Evolutionary conservation across 306 rosid genomes (phyloP), one percentile per base, ranked within the genome.

Genomic region (Sicyos baderoa): DNA sequence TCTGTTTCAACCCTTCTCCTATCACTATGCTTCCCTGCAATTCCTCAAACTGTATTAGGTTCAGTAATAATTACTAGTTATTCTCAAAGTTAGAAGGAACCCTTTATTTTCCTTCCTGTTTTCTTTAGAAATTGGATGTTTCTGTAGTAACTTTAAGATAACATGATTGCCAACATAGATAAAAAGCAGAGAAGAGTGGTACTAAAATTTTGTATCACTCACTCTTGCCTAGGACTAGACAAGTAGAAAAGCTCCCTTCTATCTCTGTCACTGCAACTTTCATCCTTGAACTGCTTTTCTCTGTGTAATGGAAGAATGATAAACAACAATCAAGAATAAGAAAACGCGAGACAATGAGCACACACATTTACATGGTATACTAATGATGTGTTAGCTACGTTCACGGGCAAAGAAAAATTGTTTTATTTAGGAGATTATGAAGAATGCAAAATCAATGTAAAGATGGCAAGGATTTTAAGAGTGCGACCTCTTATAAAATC

Each of bases 11-110:
- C 13, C 74, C 74, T 8, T 54, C 53, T 8, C 51, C 44, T 54
- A n/a, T n/a, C n/a, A n/a, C n/a, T n/a, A 70, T 70, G 18, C 32
- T 70, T 70, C 51, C 74, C 74, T 70, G 64, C 65, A 70, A 54
- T 68, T 25, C 17, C 17, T 25, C 13, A 22, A 32, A 54, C 32
- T 40, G 70, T 63, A 42, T 42, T 11, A 63, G 29, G 13, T 63
- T 63, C 53, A 44, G 7, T 68, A 10, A 50, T 23, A 15, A 23
- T 50, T 44, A 44, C 13, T 9, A 44, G 49, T 11, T 2, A 22
- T 56, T 21, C 9, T 51, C 19, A 5, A 51, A 51, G 2, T 23
- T 2, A n/a, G 1, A 53, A 6, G 57, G 4, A 53, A 53, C 0
- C 23, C 4, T 17, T 6, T 9, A 17, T 18, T 25, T 14, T 35